phyloP scores from a whole-genome alignment of 2,329 filamentous ascomycete species.

The Monosporascus cannonballus region DNA sequence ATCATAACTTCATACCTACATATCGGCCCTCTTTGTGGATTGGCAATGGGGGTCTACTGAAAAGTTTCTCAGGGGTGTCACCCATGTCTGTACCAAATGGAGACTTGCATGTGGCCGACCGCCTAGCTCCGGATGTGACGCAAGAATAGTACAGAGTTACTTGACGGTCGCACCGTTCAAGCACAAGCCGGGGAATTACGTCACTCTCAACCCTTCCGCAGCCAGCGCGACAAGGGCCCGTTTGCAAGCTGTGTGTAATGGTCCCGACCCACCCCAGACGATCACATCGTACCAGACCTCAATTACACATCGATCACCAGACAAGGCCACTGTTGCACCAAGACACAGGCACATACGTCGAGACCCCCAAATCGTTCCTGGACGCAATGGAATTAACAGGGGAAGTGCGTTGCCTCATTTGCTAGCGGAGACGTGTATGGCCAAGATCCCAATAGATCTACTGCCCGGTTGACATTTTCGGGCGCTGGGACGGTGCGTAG shows the following conservation, averaged over 20 bases:
- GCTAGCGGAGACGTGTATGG: neutral
- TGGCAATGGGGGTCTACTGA: no score
- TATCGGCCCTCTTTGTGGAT: no score
- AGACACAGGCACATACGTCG: neutral
- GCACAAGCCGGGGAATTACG: neutral
- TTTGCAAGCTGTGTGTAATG: neutral
- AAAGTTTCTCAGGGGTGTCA: no score
- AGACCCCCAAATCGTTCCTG: no score
- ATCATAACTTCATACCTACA: no score
- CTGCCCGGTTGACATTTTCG: neutral
- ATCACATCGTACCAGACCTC: neutral
- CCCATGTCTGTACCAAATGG: no score
- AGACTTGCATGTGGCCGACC: no score
- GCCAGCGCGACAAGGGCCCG: neutral
- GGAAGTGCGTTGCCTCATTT: neutral
- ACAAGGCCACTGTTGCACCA: neutral
- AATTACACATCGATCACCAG: neutral
- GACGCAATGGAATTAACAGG: no score
- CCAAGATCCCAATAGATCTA: neutral
- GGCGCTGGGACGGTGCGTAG: neutral
- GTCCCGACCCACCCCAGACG: neutral
- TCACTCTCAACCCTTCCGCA: neutral
- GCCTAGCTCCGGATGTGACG: neutral
- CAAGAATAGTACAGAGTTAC: neutral
- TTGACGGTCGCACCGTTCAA: neutral